phyloP scores from a whole-genome alignment of 257 asterid genomes.

The Solanum virginianum region DNA sequence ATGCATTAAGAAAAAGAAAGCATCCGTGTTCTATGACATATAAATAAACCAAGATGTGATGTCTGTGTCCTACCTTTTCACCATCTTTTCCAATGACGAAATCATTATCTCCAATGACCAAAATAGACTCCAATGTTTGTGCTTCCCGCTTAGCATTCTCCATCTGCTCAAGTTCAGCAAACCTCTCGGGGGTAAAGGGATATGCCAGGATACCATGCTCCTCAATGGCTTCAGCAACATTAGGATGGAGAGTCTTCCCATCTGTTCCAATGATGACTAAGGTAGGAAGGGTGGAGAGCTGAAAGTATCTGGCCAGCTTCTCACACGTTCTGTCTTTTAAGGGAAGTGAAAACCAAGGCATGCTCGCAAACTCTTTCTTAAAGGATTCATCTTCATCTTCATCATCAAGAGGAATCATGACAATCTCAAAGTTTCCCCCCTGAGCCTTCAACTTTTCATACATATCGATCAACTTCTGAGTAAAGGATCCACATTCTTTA shows the following conservation, averaged over 20 bases:
- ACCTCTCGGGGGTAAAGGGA: conserved; percentile 77
- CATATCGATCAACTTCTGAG: conserved; percentile 33
- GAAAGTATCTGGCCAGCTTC: conserved; percentile 58
- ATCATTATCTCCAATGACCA: conserved; percentile 48
- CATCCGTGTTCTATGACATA: background rate
- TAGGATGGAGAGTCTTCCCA: conserved; percentile 69
- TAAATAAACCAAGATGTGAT: background rate
- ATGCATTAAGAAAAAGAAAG: background rate
- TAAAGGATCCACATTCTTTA: conserved; percentile 27
- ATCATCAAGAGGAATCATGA: conserved; percentile 70
- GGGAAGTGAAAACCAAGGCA: conserved; percentile 81
- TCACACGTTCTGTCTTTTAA: conserved; percentile 33
- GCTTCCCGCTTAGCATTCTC: conserved; percentile 67
- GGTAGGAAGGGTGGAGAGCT: conserved; percentile 48
- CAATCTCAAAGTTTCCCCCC: conserved; percentile 58
- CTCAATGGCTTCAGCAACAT: conserved; percentile 64
- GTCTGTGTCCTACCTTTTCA: conserved; percentile 32
- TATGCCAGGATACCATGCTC: conserved; percentile 61
- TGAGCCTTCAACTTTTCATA: conserved; percentile 39
- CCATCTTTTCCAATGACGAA: conserved; percentile 68
- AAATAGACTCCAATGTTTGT: conserved; percentile 80
- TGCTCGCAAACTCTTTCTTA: conserved; percentile 22
- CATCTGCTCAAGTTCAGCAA: conserved; percentile 54
- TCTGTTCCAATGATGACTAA: conserved; percentile 69
- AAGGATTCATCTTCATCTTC: conserved; percentile 46